Base-by-base conservation (phyloP, 2,329 filamentous ascomycete species). In the Sphaerostilbella broomeana region DNA sequence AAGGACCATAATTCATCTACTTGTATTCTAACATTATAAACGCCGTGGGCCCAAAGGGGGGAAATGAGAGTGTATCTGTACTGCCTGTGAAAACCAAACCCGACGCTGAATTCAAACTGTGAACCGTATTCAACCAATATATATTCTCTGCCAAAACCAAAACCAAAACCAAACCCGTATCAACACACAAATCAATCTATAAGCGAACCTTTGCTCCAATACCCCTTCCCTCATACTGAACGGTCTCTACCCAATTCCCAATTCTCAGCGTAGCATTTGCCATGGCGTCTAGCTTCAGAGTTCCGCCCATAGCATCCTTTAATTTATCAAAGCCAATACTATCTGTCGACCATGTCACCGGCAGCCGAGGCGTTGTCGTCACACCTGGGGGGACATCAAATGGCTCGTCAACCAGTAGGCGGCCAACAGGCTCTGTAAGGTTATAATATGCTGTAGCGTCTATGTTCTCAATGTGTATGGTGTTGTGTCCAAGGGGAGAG, bases 371-470 rank as follows among this genome's bases (percentile, higher is more conserved):
- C 0, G 84, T 86, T 40, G 75, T 64, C 2, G 81, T 84, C 1
- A 75, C 58, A 0, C 88, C 86, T 0, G 89, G 87, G 0, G 82
- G 81, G 2, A 88, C 83, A 2, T 78, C 74, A 53, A 97, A 90
- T 0, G 85, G 78, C 12, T 78, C 57, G 26, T 81, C 71, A 56
- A 92, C 86, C 17, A 82, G 50, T 42, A 97, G 95, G 18, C 70
- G 75, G 2, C 89, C 92, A 0, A 94, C 71, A 2, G 79, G 74
- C 37, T 90, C 79, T 7, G 80, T 84, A 45, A 84, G 76, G 47
- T 94, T 87, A 60, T 94, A 94, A 45, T 79, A 83, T 0, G 92
- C 88, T 2, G 83, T 87, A 6, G 90, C 90, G 54, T 94, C 83
- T 52, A 97, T 75, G 35, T 70, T 73, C 25, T 86, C 86, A 46